These are phyloP conservation scores for Pythium myriotylum DNA, from an alignment of 352 stramenopile genomes.

Conservation along the genomic window DNA sequence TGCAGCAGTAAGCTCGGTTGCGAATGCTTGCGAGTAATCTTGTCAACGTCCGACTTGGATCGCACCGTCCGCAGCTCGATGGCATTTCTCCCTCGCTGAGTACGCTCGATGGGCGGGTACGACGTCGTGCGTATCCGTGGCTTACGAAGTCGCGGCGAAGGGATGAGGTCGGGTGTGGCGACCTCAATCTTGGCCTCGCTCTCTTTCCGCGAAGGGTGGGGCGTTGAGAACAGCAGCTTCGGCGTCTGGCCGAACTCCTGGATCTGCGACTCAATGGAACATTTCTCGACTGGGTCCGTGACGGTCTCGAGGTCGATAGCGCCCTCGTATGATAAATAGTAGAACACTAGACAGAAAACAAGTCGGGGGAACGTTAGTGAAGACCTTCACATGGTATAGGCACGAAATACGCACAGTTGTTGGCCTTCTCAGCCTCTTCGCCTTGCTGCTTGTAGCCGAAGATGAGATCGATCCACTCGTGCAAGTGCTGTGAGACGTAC, in stretches of 20 bases:
- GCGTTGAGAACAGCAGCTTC: constrained; percentile 68
- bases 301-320: constrained; percentile 89
- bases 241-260: constrained; percentile 95
- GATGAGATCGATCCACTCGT: constrained; percentile 99
- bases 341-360: constrained; percentile 68
- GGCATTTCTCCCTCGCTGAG: constrained; percentile 17
- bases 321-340: constrained; percentile 93
- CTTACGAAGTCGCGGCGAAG: constrained; percentile 23
- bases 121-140: neutral
- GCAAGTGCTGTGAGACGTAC: constrained; percentile 93
- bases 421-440: constrained; percentile 78
- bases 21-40: neutral
- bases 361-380: neutral
- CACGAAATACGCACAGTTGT: constrained; percentile 58
- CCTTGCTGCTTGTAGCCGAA: constrained; percentile 98
- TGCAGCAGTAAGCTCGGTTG: constrained; percentile 11
- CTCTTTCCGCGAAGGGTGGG: constrained; percentile 50
- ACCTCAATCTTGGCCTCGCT: constrained; percentile 37
- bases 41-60: constrained; percentile 42
- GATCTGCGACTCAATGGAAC: constrained; percentile 88
- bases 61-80: constrained; percentile 17
- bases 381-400: neutral
- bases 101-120: constrained; percentile 17
- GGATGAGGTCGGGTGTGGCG: constrained; percentile 51
- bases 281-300: constrained; percentile 28